These are phyloP conservation scores for Agaricus blazei DNA, from an alignment of 768 basidiomycete genomes.

Conservation along the genomic window DNA sequence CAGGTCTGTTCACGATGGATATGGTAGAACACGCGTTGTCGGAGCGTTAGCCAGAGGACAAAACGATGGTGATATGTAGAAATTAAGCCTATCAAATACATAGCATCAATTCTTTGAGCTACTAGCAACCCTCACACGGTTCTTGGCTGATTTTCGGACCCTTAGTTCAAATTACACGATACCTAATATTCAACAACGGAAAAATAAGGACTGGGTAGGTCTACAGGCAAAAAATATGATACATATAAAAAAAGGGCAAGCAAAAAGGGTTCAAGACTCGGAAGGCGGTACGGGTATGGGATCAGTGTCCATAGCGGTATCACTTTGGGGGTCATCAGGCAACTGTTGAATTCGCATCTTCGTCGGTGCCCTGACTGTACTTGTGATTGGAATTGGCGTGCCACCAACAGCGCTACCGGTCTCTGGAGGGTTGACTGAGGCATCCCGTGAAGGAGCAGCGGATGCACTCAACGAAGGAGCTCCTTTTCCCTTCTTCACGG, in stretches of 20 bases:
- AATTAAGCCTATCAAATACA: too few species aligned
- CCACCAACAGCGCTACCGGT: conserved; percentile 16
- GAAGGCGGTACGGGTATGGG: conserved; percentile 16
- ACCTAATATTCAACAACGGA: too few species aligned
- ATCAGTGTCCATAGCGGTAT: conserved; percentile 27
- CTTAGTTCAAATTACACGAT: background rate
- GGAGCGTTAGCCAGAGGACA: background rate
- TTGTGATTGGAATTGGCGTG: conserved; percentile 21
- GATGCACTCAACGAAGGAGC: conserved; percentile 40
- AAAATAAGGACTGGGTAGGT: background rate
- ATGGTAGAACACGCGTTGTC: background rate
- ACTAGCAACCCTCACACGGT: conserved; percentile 3
- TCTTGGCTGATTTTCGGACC: background rate
- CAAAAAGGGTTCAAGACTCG: background rate
- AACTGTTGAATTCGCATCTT: conserved; percentile 64
- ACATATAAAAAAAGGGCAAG: background rate
- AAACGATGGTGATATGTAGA: background rate
- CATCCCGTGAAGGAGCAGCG: conserved; percentile 52
- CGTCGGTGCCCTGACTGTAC: conserved; percentile 44
- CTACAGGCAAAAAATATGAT: background rate
- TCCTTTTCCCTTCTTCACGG: conserved; percentile 35
- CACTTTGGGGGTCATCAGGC: conserved; percentile 50
- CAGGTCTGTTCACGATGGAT: background rate
- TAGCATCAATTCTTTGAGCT: background rate
- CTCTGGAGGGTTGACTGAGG: conserved; percentile 38